A percentile compares a stretch with the other conserved stretches of the same genome.
Evolutionary conservation across 2,329 filamentous ascomycete genomes (phyloP).

Genomic region (Lachnellula hyalina): DNA sequence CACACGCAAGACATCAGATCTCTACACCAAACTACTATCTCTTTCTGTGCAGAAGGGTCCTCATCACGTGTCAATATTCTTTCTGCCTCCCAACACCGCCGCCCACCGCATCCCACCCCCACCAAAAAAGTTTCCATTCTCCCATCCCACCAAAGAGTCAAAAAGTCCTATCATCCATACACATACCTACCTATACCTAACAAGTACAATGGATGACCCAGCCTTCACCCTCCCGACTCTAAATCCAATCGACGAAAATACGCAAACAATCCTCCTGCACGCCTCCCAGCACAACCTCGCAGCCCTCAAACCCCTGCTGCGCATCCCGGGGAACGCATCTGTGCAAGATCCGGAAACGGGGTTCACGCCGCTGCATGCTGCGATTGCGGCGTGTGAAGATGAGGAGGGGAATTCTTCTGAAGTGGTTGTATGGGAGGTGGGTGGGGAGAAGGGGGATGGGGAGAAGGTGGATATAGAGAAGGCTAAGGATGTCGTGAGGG

Average conservation of each 20-base stretch:
- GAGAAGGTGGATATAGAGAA: constrained; percentile 42
- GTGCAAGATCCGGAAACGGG: constrained; percentile 80
- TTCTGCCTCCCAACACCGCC: too few relatives aligned
- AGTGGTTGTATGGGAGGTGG: not conserved
- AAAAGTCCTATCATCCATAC: not conserved
- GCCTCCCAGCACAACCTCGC: constrained; percentile 53
- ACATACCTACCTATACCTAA: not conserved
- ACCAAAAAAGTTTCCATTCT: not conserved
- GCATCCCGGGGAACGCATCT: constrained; percentile 51
- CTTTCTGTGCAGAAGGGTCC: too few relatives aligned
- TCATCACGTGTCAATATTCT: too few relatives aligned
- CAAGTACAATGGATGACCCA: constrained; percentile 27
- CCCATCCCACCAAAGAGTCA: not conserved
- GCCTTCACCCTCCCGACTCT: constrained; percentile 14
- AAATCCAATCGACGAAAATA: constrained; percentile 21
- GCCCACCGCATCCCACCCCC: not conserved
- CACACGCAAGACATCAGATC: too few relatives aligned
- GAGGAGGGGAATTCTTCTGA: constrained; percentile 19
- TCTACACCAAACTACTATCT: too few relatives aligned
- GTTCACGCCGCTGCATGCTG: constrained; percentile 83
- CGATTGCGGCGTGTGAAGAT: constrained; percentile 65
- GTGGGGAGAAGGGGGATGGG: too few relatives aligned
- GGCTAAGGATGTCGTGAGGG: constrained; percentile 62
- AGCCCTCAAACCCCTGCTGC: constrained; percentile 29
- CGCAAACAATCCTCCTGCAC: constrained; percentile 59